Evolutionary conservation across 768 basidiomycete species (phyloP).

Genomic region (Postia placenta): DNA sequence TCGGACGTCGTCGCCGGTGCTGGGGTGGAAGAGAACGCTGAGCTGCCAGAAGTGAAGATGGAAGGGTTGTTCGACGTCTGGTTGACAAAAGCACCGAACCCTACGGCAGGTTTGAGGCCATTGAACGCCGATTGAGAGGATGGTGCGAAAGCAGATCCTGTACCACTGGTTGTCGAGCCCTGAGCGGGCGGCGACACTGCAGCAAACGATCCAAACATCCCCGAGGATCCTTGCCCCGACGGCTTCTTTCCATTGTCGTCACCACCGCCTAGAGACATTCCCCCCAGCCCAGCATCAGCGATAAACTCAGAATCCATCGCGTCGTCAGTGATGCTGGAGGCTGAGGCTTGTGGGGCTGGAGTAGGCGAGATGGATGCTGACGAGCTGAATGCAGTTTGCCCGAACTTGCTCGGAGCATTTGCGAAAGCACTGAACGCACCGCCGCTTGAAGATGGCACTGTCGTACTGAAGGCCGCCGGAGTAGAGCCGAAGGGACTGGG

Average conservation of each 20-base stretch:
- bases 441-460: constrained; percentile 8
- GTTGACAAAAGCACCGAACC: constrained; percentile 25
- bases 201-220: constrained; percentile 22
- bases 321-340: constrained; percentile 9
- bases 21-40: not conserved
- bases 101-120: constrained; percentile 15
- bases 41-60: not conserved
- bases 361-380: constrained; percentile 9
- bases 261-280: constrained; percentile 21
- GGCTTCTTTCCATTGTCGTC: constrained; percentile 4
- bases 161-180: constrained; percentile 17
- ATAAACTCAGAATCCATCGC: constrained; percentile 16
- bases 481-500: constrained; percentile 1
- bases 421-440: constrained; percentile 21
- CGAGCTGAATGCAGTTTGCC: constrained; percentile 13
- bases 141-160: not conserved
- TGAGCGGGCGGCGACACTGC: constrained; percentile 16
- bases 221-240: constrained; percentile 12
- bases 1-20: not conserved
- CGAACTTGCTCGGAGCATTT: constrained; percentile 17
- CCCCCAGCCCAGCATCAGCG: constrained; percentile 17
- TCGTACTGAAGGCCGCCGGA: not conserved
- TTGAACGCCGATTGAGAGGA: not conserved
- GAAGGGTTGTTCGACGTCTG: not conserved
- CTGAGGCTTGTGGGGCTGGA: not conserved